Percentiles rank a stretch among this genome's conserved stretches.
Conservation (phyloP, 352 stramenopile genomes). For the Globisporangium canariense region DNA sequence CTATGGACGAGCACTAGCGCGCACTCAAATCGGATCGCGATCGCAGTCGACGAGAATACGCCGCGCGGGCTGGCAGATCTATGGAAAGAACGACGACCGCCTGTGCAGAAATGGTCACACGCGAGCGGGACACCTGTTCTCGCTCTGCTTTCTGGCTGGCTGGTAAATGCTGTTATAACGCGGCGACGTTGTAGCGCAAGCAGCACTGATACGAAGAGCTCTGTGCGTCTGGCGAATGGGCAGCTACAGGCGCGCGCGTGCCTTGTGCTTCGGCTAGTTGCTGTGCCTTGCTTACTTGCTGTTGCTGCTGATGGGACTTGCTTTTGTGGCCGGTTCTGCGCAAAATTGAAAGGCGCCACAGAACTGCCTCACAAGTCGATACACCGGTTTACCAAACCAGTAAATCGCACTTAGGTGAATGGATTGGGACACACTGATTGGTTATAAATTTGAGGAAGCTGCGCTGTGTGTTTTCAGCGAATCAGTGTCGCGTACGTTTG, state of each 20-base stretch:
- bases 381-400: too few relatives aligned
- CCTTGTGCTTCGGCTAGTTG: neutral
- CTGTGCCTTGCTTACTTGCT: neutral
- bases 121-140: neutral
- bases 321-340: neutral
- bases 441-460: too few relatives aligned
- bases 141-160: neutral
- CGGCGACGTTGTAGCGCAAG: neutral
- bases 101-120: neutral
- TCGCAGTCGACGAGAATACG: neutral
- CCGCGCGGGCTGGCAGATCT: neutral
- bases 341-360: neutral
- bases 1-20: neutral
- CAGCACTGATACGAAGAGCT: neutral
- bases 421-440: too few relatives aligned
- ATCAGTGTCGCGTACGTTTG: too few relatives aligned
- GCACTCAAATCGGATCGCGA: neutral
- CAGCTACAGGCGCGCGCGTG: neutral
- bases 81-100: neutral
- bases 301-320: neutral
- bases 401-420: too few relatives aligned
- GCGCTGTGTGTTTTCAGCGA: too few relatives aligned
- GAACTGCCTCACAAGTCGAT: too few relatives aligned
- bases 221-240: neutral
- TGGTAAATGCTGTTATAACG: neutral